A percentile compares a stretch with the other conserved stretches of the same genome.
These are phyloP conservation scores for Ascochyta koolunga DNA, from an alignment of 2,329 filamentous ascomycete genomes.

Conservation along the genomic window DNA sequence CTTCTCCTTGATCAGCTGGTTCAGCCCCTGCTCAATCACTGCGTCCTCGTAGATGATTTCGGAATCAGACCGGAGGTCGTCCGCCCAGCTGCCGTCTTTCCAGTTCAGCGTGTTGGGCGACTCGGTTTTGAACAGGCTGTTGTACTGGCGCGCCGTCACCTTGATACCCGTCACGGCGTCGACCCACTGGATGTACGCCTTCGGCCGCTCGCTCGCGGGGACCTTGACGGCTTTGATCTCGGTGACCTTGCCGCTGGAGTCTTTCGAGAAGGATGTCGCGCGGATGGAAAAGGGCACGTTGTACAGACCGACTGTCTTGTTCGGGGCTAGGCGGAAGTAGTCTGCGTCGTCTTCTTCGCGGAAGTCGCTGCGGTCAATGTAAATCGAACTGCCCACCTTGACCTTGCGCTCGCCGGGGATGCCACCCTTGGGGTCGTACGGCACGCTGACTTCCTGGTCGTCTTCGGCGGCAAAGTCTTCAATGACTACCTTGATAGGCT, in stretches of 20 bases:
- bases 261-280: slow-evolving; percentile 71
- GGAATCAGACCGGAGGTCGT: slow-evolving; percentile 82
- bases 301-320: slow-evolving; percentile 75
- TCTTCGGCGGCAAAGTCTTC: slow-evolving; percentile 74
- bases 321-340: slow-evolving; percentile 79
- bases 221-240: slow-evolving; percentile 71
- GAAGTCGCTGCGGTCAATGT: slow-evolving; percentile 84
- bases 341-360: slow-evolving; percentile 73
- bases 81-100: slow-evolving; percentile 78
- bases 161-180: slow-evolving; percentile 68
- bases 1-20: slow-evolving; percentile 73
- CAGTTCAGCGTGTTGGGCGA: slow-evolving; percentile 74
- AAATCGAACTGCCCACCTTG: slow-evolving; percentile 77
- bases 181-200: slow-evolving; percentile 84
- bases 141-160: slow-evolving; percentile 74
- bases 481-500: slow-evolving; percentile 82
- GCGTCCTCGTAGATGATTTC: slow-evolving; percentile 80
- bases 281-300: slow-evolving; percentile 73
- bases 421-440: slow-evolving; percentile 75
- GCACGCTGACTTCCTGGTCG: slow-evolving; percentile 70
- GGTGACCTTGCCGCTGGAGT: slow-evolving; percentile 68
- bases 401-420: slow-evolving; percentile 66
- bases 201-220: slow-evolving; percentile 72
- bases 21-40: slow-evolving; percentile 81
- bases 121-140: slow-evolving; percentile 83